Evolutionary conservation across 2,329 filamentous ascomycete genomes (phyloP), one percentile per base, ranked within the genome.

Genomic region (Verticillium klebahnii): DNA sequence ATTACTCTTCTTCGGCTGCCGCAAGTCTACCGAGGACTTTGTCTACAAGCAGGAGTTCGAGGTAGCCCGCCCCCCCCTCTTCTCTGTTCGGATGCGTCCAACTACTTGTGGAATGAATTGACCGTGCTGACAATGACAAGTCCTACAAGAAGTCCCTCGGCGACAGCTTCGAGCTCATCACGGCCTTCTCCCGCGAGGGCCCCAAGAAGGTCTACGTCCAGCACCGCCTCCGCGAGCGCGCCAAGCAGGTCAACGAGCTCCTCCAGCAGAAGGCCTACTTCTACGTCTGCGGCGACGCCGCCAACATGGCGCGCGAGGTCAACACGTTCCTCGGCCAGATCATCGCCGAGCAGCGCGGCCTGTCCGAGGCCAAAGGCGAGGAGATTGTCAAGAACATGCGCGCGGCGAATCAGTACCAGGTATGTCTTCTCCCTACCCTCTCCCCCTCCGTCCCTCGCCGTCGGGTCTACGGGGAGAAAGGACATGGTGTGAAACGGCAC

Each of bases 331-430:
- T 99, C 54, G 89, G 84, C 31, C 89, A 96, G 73, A 96, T 98
- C 71, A 89, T 99, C 69, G 83, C 93, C 31, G 87, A 93, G 73
- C 85, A 96, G 75, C 86, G 95, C 60, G 90, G 90, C 58, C 84
- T 98, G 62, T 83, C 92, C 1, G 89, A 94, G 70, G 82, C 89
- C 66, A 97, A 97, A 84, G 95, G 87, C 15, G 95, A 99, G 78
- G 94, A 98, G 73, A 89, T 97, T 71, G 93, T 99, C 64, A 99
- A 98, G 86, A 89, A 89, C 70, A 97, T 99, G 94, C 89, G 95
- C 72, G 89, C 91, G 68, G 88, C 90, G 67, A 97, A 96, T 77
- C 92, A 95, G 77, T 99, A 99, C 82, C 96, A 99, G 84, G 95
- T 89, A 85, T 64, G 80, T 77, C 59, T 34, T 40, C 29, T 29